Conservation (phyloP, 805 yeast genomes). For the Lipomyces kockii region DNA sequence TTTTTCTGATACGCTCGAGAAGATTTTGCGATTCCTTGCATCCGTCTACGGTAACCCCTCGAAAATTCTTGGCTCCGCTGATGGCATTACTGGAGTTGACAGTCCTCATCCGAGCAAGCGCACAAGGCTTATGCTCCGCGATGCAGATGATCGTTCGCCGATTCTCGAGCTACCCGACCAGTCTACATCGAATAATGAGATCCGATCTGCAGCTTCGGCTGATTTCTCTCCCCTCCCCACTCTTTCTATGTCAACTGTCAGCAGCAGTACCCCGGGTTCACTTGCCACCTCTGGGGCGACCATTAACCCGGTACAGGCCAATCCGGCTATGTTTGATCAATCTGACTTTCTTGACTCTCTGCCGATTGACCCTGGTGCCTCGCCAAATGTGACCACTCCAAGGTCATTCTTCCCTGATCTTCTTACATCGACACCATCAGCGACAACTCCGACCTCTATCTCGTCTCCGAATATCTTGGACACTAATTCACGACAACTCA, state of each 20-base stretch:
- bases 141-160: conserved; percentile 30
- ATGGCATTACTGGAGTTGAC: conserved; percentile 15
- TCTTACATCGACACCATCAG: conserved; percentile 15
- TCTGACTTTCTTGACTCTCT: conserved; percentile 32
- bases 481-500: conserved; percentile 14
- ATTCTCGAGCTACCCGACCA: conserved; percentile 30
- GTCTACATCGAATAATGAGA: neutral
- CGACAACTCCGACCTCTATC: conserved; percentile 2
- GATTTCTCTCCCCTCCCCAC: conserved; percentile 1
- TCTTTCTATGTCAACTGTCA: conserved; percentile 2
- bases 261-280: conserved; percentile 1
- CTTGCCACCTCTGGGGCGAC: neutral
- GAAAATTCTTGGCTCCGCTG: conserved; percentile 48
- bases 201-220: conserved; percentile 3
- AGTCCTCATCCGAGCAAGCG: conserved; percentile 36
- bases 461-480: conserved; percentile 21
- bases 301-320: neutral
- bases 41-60: conserved; percentile 74
- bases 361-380: conserved; percentile 19
- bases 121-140: conserved; percentile 38
- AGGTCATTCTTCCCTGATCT: conserved; percentile 31
- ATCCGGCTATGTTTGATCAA: conserved; percentile 19
- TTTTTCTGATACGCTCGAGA: conserved; percentile 86
- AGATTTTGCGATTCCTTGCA: conserved; percentile 84
- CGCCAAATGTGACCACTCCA: conserved; percentile 16